Evolutionary conservation across 768 basidiomycete genomes (phyloP), one percentile per base, ranked within the genome.

Genomic region (Pisolithus sp.): DNA sequence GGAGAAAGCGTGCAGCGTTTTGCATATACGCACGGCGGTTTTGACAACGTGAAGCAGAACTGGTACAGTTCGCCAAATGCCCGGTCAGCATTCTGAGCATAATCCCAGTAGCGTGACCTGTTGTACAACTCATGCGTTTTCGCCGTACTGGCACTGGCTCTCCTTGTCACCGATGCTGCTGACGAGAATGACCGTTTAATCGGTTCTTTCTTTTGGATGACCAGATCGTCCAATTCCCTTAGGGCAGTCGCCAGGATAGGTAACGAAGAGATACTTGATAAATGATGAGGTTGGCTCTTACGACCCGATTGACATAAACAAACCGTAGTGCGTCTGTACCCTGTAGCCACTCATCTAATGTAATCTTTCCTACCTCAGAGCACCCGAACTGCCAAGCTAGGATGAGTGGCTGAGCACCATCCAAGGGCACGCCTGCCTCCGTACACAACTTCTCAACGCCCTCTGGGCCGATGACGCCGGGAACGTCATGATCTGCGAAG

Each of bases 321-420:
- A 60, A 80, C 81, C 71, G 72, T 40, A 78, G 57, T 31, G 65
- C 65, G 15, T 65, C 61, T 21, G 76, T 80, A 17, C 81, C 85
- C 52, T 73, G 72, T n/a, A 71, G 65, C 89, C 89, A 92, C 60
- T 88, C 86, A 7, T 78, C 73, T 66, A 74, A 78, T 41, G 77
- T 76, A 44, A 92, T 71, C 58, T 82, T 86, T 28, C 75, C 86
- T 82, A 92, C 83, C 61, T 89, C 86, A 52, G 75, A 72, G 9
- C 85, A 77, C 43, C 77, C 72, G 51, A 87, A 66, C 58, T 86
- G 83, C 89, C 89, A 92, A 21, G 86, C 79, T 13, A 91, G 71
- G 17, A 91, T 73, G 49, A 92, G 72, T 18, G 88, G 85, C 55
- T 80, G 68, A 6, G 83, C 73, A 28, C 88, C 86, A 18, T 91